Evolutionary conservation across 2,329 filamentous ascomycete genomes (phyloP), one percentile per base, ranked within the genome.

Genomic region (Zasmidium cellare): DNA sequence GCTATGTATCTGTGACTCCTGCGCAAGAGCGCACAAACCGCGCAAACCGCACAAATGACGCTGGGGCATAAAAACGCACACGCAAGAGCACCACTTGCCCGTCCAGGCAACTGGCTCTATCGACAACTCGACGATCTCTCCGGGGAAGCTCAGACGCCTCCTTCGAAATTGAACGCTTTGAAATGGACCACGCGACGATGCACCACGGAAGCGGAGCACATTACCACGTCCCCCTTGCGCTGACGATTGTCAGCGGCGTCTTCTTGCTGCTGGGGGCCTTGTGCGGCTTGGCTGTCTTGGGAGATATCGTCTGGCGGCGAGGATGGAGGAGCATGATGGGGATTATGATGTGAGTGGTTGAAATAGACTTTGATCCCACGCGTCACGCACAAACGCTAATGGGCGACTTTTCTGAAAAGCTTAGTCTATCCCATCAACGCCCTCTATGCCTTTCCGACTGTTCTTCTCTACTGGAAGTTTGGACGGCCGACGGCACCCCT

Each of bases 401-500:
- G 12, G 16, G 3, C 16, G 25, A 28, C 5, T 11, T 11, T 28
- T 28, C 25, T n/a, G 25, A 41, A 18, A 18, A 41, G 11, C 25
- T 59, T 63, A 3, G 65, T 67, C 12, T 68, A 67, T 51, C 24
- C 60, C 19, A 61, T 68, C 55, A 68, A 67, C 28, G 66, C 66
- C 9, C 50, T 60, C 19, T 68, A 67, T 53, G 31, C 67, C n/a
- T 57, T 61, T 51, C 66, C 66, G 6, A 66, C 63, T 2, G 56
- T 68, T 2, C 67, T 57, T 54, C 45, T 55, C 19, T 67, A 68
- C 49, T 46, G 65, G 31, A 62, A 63, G 23, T 68, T 64, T 45
- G 66, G 66, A 3, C 51, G 65, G n/a, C 61, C 65, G 7, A 22
- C 55, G 3, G 62, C 61, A 35, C 62, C 59, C 19, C 20, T 6